Conservation (phyloP, 768 basidiomycete genomes). For the Lactarius vividus region DNA sequence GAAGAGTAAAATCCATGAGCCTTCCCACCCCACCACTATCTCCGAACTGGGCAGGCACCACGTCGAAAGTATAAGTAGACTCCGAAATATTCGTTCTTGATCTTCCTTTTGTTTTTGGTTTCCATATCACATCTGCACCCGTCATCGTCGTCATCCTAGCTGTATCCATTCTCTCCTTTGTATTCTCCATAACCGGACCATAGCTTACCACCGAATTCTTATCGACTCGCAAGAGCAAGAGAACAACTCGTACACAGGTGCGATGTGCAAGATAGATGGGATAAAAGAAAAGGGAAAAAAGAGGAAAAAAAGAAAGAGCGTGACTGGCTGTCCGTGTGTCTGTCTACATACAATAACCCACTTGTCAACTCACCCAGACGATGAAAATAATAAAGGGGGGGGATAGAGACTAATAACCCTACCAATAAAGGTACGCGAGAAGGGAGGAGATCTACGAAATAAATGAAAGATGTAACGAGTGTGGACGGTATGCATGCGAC, state of each 20-base stretch:
- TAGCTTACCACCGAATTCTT: background rate
- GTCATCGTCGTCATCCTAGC: background rate
- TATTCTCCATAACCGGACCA: background rate
- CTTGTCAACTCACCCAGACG: background rate
- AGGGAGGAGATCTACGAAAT: background rate
- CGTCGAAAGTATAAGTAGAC: background rate
- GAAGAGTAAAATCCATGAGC: background rate
- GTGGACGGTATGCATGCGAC: slow-evolving; percentile 2
- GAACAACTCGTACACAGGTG: slow-evolving; percentile 6
- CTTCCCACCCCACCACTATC: background rate
- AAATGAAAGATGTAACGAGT: slow-evolving; percentile 10
- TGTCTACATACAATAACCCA: slow-evolving; percentile 4
- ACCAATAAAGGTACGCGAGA: background rate
- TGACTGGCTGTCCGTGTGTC: background rate
- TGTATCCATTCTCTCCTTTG: slow-evolving; percentile 2
- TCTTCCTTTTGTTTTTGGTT: background rate
- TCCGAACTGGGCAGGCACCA: background rate
- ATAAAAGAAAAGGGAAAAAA: background rate
- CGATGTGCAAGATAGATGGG: background rate
- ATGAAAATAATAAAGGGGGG: background rate
- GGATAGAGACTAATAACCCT: background rate
- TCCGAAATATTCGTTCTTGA: background rate
- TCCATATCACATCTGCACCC: background rate
- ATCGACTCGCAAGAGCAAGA: background rate
- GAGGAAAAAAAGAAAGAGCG: background rate